Evolutionary conservation across 106 monocot genomes (phyloP).

Genomic region (Acanthochlamys bracteata): DNA sequence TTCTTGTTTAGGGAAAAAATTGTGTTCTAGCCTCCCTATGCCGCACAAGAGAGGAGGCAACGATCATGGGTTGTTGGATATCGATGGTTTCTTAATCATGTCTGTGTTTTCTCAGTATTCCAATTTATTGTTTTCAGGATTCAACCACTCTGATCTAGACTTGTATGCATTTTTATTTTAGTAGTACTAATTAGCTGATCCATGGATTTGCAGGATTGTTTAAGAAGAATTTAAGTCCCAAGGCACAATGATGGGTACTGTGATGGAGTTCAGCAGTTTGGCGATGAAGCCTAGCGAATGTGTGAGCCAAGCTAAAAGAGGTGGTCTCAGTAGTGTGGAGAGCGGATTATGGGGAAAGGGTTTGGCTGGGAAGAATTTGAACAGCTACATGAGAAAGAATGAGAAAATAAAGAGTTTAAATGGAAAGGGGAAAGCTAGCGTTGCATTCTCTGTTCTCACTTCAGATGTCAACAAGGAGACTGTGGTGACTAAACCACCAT

Average conservation of each 20-base stretch:
- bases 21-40: too few species aligned
- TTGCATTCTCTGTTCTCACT: constrained; percentile 25
- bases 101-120: too few species aligned
- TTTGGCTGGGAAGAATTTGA: not conserved
- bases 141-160: too few species aligned
- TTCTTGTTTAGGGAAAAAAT: too few species aligned
- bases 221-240: not conserved
- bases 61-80: too few species aligned
- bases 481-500: constrained; percentile 4
- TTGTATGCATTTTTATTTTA: too few species aligned
- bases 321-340: constrained; percentile 9
- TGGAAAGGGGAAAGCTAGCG: constrained; percentile 4
- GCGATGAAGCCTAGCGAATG: constrained; percentile 14
- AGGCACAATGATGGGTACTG: not conserved
- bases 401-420: constrained; percentile 1
- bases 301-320: not conserved
- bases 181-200: too few species aligned
- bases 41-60: too few species aligned
- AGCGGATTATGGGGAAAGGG: constrained; percentile 29
- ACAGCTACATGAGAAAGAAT: not conserved
- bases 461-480: constrained; percentile 32
- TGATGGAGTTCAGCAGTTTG: constrained; percentile 14
- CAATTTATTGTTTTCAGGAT: too few species aligned
- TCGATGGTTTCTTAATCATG: too few species aligned
- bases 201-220: not conserved